A percentile compares a stretch with the other conserved stretches of the same genome.
phyloP scores from a whole-genome alignment of 306 rosid genomes.

The Rosa rugosa region DNA sequence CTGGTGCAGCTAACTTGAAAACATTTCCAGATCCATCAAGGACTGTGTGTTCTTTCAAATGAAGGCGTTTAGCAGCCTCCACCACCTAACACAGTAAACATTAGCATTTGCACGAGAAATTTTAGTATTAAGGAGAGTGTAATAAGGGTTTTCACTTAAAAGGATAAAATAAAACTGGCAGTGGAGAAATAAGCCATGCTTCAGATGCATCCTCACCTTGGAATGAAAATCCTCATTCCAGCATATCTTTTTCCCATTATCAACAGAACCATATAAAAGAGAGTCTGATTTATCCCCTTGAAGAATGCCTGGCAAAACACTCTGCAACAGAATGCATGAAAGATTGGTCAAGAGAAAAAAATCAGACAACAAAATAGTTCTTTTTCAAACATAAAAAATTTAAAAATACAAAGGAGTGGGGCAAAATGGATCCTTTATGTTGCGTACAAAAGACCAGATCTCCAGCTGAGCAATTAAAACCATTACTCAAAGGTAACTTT shows the following conservation, averaged over 20 bases:
- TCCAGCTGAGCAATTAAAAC: background rate
- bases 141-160: constrained; percentile 6
- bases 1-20: constrained; percentile 95
- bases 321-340: constrained; percentile 49
- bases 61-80: constrained; percentile 91
- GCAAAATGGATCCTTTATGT: background rate
- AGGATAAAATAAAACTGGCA: constrained; percentile 20
- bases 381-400: background rate
- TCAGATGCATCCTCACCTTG: constrained; percentile 55
- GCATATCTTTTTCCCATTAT: constrained; percentile 95
- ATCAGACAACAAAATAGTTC: background rate
- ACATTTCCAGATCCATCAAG: constrained; percentile 87
- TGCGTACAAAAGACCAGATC: background rate
- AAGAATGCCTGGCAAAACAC: constrained; percentile 98
- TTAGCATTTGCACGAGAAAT: constrained; percentile 21
- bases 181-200: constrained; percentile 17
- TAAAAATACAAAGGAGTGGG: background rate
- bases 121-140: background rate
- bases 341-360: background rate
- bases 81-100: constrained; percentile 55
- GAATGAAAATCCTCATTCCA: constrained; percentile 98
- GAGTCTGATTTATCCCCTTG: constrained; percentile 99
- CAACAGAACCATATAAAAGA: constrained; percentile 96
- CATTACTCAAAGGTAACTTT: background rate
- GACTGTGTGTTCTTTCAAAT: constrained; percentile 86